phyloP scores from a whole-genome alignment of 2,329 filamentous ascomycete species.

The Graphilbum fragrans region DNA sequence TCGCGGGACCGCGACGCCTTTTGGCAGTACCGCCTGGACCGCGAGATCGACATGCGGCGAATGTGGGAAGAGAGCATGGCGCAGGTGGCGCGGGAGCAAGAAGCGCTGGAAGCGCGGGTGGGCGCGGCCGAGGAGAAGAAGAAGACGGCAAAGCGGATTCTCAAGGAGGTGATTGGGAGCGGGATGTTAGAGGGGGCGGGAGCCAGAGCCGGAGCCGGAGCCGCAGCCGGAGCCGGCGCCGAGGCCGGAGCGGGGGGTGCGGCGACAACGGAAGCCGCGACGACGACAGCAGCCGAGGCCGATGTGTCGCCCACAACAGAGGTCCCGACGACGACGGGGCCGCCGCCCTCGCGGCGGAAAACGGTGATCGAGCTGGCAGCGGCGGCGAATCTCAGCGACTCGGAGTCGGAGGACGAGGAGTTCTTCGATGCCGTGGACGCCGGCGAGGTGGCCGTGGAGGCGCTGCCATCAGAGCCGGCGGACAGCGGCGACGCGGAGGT shows the following conservation, averaged over 20 bases:
- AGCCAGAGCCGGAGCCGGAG: slow-evolving; percentile 15
- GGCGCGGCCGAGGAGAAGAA: slow-evolving; percentile 85
- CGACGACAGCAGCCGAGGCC: not conserved
- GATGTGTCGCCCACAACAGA: not conserved
- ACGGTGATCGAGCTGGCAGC: slow-evolving; percentile 53
- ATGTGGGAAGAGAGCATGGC: slow-evolving; percentile 99
- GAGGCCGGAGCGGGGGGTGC: slow-evolving; percentile 4
- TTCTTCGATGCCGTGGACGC: slow-evolving; percentile 97
- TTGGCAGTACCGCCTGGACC: slow-evolving; percentile 90
- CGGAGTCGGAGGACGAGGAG: slow-evolving; percentile 72
- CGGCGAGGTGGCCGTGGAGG: slow-evolving; percentile 66
- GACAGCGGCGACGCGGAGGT: slow-evolving; percentile 21
- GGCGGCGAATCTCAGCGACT: slow-evolving; percentile 61
- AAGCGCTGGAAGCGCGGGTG: slow-evolving; percentile 75
- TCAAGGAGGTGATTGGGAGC: slow-evolving; percentile 70
- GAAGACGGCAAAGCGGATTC: slow-evolving; percentile 75
- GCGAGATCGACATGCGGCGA: slow-evolving; percentile 79
- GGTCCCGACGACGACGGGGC: slow-evolving; percentile 9
- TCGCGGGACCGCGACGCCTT: slow-evolving; percentile 89
- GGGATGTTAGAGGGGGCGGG: slow-evolving; percentile 22
- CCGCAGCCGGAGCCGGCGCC: not conserved
- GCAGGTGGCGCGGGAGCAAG: slow-evolving; percentile 86
- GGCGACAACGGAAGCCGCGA: not conserved
- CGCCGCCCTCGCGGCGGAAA: slow-evolving; percentile 42
- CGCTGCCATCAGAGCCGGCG: not conserved